Conservation (phyloP, 108 stramenopile species). For the Cafeteria roenbergensis region DNA sequence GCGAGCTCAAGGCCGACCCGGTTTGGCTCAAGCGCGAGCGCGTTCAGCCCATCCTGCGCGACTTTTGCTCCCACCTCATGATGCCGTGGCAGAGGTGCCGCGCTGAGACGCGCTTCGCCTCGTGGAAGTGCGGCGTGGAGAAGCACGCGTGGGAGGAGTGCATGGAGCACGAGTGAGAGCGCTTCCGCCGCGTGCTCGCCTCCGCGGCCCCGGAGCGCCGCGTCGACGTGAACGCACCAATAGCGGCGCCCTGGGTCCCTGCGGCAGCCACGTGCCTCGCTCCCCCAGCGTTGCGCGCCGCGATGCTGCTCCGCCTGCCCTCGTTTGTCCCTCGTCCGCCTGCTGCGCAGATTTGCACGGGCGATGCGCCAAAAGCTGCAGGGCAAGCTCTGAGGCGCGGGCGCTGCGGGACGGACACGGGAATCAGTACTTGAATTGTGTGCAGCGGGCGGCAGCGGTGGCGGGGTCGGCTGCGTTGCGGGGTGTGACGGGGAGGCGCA, state of each 20-base stretch:
- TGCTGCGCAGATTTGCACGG: too few species aligned
- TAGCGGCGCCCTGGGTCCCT: background rate
- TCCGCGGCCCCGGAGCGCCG: background rate
- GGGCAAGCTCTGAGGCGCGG: too few species aligned
- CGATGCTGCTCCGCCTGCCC: too few species aligned
- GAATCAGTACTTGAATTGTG: too few species aligned
- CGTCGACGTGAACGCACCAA: too few species aligned
- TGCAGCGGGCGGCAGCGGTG: too few species aligned
- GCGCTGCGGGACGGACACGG: too few species aligned
- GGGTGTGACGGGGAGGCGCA: too few species aligned
- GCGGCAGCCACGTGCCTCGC: background rate
- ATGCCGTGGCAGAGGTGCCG: background rate
- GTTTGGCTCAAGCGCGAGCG: background rate
- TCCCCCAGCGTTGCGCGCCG: too few species aligned
- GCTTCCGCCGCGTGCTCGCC: background rate
- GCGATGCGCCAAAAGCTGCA: too few species aligned
- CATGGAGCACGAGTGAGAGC: background rate
- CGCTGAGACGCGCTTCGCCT: background rate
- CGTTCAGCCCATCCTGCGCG: background rate
- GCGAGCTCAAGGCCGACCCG: background rate
- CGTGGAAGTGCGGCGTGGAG: background rate
- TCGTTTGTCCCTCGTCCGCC: too few species aligned
- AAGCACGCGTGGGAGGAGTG: background rate
- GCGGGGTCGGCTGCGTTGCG: too few species aligned
- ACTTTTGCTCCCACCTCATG: background rate